Evolutionary conservation across 2,329 filamentous ascomycete species (phyloP).

Genomic region (Cercospora nicotianae): DNA sequence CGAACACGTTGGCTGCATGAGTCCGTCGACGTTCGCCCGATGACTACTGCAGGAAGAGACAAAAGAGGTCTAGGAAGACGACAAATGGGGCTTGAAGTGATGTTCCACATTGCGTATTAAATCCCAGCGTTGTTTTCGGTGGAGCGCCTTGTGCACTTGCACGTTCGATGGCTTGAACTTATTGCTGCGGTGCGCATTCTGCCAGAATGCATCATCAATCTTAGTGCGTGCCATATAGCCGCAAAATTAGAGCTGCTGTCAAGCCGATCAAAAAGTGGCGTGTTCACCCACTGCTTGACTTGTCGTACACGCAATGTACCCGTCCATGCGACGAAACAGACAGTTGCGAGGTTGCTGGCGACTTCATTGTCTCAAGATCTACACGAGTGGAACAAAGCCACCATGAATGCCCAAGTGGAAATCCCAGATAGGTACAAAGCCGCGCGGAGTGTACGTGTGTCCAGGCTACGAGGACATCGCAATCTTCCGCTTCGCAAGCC

Average conservation of each 20-base stretch:
- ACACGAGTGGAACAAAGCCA: neutral
- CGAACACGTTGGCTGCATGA: neutral
- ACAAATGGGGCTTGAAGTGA: neutral
- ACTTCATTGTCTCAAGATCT: no score
- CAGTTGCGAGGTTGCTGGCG: neutral
- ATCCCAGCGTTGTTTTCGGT: neutral
- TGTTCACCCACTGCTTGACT: neutral
- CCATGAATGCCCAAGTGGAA: neutral
- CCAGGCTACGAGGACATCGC: neutral
- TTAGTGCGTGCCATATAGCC: neutral
- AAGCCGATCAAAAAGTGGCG: no score
- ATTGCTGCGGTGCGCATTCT: neutral
- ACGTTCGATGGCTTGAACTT: neutral
- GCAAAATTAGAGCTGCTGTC: neutral
- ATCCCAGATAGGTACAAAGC: neutral
- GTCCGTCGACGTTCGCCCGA: neutral
- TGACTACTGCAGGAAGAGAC: neutral
- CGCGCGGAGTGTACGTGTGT: neutral
- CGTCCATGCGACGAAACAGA: neutral
- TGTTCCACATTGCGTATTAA: neutral
- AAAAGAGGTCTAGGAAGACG: neutral
- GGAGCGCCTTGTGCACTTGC: neutral
- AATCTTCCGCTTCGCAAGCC: neutral
- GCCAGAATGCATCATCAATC: neutral
- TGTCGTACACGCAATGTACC: neutral